Evolutionary conservation across 306 rosid species (phyloP), one percentile per base, ranked within the genome.

Genomic region (Vigna angularis): DNA sequence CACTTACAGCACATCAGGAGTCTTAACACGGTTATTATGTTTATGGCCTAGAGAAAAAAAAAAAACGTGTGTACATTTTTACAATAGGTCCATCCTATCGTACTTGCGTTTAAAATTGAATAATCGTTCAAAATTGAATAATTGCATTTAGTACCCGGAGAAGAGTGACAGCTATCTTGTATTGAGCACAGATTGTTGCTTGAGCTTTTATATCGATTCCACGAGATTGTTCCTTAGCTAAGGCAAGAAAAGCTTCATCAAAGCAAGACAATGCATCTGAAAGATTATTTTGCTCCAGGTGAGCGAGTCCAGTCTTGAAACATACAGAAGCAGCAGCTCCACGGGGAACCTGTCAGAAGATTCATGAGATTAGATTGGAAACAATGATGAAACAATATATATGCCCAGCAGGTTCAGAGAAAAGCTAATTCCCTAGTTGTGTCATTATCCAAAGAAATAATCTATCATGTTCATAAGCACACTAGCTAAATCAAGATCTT

Each of bases 161-260:
- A 76, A 94, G 97, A 83, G 92, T 89, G 73, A 94, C 97, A 42
- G 98, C 97, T 72, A 89, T 85, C 91, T 94, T 94, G 84, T 94
- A 94, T 76, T 94, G 98, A 45, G 98, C 98, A 86, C 97, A 92
- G 64, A 92, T 94, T 83, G 98, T 94, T 18, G 97, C 98, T 80
- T 94, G 98, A 40, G 98, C 94, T 83, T 94, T 94, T 73, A 92
- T 94, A 89, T 94, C 98, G 85, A 90, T 91, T 72, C 96, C 98
- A 45, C 98, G 98, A 78, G 98, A 92, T 78, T 92, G 86, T 76
- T 94, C 98, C 87, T 94, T 94, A 18, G 98, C 98, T 76, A 94
- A 82, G 50, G 98, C 97, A 64, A 94, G 96, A 70, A 94, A 92
- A 80, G 96, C 90, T 87, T 94, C 98, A 79, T 94, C 97, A 70